Evolutionary conservation across 148 eudicot genomes (phyloP).

Genomic region (Chenopodium album): DNA sequence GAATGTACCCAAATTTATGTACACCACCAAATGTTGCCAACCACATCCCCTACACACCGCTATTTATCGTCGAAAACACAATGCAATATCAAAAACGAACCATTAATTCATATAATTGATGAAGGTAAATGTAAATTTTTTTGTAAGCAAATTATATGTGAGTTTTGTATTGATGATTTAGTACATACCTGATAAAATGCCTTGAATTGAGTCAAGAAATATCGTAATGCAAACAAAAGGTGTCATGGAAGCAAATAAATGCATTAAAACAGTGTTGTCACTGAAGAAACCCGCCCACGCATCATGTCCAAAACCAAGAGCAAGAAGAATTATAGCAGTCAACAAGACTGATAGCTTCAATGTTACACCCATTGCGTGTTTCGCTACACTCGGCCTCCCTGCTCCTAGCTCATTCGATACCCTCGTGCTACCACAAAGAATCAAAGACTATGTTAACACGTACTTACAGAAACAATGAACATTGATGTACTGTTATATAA

Average conservation of each 20-base stretch:
- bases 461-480: too few relatives aligned
- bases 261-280: not conserved
- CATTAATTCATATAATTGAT: too few relatives aligned
- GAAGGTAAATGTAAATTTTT: not conserved
- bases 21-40: conserved; percentile 72
- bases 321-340: conserved; percentile 40
- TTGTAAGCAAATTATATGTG: too few relatives aligned
- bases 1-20: conserved; percentile 58
- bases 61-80: not conserved
- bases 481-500: not conserved
- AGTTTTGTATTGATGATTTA: too few relatives aligned
- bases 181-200: too few relatives aligned
- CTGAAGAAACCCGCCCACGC: conserved; percentile 37
- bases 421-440: conserved; percentile 51
- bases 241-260: too few relatives aligned
- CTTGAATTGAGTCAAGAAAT: too few relatives aligned
- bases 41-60: conserved; percentile 92
- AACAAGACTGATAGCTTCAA: conserved; percentile 57
- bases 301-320: conserved; percentile 51
- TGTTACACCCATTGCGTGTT: conserved; percentile 63
- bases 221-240: too few relatives aligned
- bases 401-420: conserved; percentile 90
- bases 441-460: not conserved
- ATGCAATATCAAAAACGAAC: too few relatives aligned
- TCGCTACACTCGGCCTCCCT: conserved; percentile 54